These are phyloP conservation scores for Aspergillus amoenus DNA, from an alignment of 2,329 filamentous ascomycete species.

Conservation along the genomic window DNA sequence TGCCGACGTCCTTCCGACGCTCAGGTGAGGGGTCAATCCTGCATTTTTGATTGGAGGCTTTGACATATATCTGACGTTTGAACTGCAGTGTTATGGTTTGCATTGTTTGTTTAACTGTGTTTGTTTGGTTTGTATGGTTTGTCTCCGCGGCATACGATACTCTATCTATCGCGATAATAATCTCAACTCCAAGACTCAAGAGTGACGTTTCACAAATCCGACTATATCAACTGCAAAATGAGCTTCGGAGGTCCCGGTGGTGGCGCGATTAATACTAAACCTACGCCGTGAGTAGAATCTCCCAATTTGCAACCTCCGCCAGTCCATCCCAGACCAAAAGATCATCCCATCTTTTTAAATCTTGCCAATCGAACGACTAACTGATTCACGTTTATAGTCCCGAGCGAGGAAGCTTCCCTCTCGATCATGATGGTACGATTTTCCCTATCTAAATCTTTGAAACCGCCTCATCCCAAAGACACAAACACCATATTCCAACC, in stretches of 20 bases:
- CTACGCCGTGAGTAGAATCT: conserved; percentile 62
- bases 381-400: conserved; percentile 55
- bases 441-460: neutral
- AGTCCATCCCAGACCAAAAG: neutral
- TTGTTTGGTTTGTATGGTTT: conserved; percentile 24
- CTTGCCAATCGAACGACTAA: neutral
- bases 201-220: neutral
- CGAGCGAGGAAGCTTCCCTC: conserved; percentile 90
- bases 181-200: neutral
- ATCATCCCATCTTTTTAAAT: neutral
- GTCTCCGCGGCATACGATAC: conserved; percentile 5
- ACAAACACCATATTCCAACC: neutral
- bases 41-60: conserved; percentile 1
- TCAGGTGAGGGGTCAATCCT: conserved; percentile 5
- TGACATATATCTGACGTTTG: conserved; percentile 2
- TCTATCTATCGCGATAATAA: conserved; percentile 8
- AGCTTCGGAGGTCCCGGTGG: conserved; percentile 72
- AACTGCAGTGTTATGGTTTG: conserved; percentile 11
- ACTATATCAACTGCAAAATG: conserved; percentile 25
- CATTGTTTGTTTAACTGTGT: conserved; percentile 9
- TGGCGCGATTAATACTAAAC: conserved; percentile 62
- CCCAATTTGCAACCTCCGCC: neutral
- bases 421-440: conserved; percentile 79
- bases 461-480: neutral
- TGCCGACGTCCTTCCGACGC: neutral